These are phyloP conservation scores for Solanum tarijense DNA, from an alignment of 257 asterid genomes.

Conservation along the genomic window DNA sequence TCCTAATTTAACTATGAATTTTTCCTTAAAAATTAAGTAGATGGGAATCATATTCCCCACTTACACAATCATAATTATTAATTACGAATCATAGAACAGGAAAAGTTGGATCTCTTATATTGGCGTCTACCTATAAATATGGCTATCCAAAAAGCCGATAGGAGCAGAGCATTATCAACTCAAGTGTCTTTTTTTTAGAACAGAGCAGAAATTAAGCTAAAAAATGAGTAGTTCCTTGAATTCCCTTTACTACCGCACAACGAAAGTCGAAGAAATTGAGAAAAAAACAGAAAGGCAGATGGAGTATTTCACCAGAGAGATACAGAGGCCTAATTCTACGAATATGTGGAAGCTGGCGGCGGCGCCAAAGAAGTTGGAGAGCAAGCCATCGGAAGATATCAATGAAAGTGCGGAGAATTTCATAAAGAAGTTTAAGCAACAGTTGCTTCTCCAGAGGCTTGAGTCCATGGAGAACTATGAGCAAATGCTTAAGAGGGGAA, in stretches of 20 bases:
- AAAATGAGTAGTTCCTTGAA: background rate
- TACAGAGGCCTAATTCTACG: background rate
- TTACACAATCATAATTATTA: background rate
- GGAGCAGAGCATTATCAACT: background rate
- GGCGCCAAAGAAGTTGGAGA: conserved; percentile 3
- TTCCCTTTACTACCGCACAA: background rate
- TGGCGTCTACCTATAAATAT: background rate
- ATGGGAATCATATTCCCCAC: background rate
- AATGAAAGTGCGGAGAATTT: conserved; percentile 66
- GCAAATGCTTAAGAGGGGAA: conserved; percentile 61
- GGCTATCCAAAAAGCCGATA: background rate
- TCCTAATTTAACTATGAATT: background rate
- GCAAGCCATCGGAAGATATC: conserved; percentile 30
- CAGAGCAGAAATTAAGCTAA: background rate
- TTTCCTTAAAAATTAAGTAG: background rate
- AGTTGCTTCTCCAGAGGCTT: conserved; percentile 57
- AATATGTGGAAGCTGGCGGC: background rate
- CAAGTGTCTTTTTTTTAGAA: no score
- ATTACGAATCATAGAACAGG: background rate
- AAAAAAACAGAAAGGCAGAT: background rate
- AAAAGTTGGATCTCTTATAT: background rate
- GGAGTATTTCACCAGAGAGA: background rate
- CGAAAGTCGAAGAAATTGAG: background rate
- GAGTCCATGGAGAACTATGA: conserved; percentile 70
- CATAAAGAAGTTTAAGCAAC: conserved; percentile 56